Evolutionary conservation across 1,139 yeast genomes (phyloP).

Genomic region (Blastobotrys elegans): DNA sequence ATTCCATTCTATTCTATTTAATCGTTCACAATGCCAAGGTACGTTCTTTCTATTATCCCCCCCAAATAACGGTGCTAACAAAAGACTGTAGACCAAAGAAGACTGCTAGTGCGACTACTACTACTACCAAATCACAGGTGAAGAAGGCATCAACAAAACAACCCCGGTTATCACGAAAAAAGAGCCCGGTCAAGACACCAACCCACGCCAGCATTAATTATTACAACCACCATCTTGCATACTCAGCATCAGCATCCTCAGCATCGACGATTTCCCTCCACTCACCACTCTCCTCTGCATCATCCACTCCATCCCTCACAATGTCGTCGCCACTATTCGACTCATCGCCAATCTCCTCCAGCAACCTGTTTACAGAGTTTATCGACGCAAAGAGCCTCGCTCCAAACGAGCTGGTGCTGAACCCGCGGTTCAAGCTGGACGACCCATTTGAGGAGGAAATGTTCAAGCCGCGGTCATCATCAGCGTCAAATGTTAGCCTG

Average conservation of each 20-base stretch:
- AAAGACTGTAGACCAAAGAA: too few relatives aligned
- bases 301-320: slow-evolving; percentile 10
- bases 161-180: neutral
- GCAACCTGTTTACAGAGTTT: neutral
- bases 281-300: slow-evolving; percentile 3
- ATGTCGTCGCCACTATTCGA: slow-evolving; percentile 10
- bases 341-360: neutral
- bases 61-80: too few relatives aligned
- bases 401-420: slow-evolving; percentile 1
- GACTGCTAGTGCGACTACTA: too few relatives aligned
- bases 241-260: neutral
- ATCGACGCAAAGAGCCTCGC: too few relatives aligned
- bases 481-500: slow-evolving; percentile 6
- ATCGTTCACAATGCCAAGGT: too few relatives aligned
- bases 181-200: neutral
- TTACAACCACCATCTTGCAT: neutral
- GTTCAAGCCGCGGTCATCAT: neutral
- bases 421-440: neutral
- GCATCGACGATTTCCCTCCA: neutral
- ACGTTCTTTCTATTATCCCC: too few relatives aligned
- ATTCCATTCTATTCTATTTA: neutral
- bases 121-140: too few relatives aligned
- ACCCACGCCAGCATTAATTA: neutral
- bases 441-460: slow-evolving; percentile 11
- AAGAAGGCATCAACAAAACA: neutral